Evolutionary conservation across 768 basidiomycete genomes (phyloP), one percentile per base, ranked within the genome.

Genomic region (Cystofilobasidium ferigula): DNA sequence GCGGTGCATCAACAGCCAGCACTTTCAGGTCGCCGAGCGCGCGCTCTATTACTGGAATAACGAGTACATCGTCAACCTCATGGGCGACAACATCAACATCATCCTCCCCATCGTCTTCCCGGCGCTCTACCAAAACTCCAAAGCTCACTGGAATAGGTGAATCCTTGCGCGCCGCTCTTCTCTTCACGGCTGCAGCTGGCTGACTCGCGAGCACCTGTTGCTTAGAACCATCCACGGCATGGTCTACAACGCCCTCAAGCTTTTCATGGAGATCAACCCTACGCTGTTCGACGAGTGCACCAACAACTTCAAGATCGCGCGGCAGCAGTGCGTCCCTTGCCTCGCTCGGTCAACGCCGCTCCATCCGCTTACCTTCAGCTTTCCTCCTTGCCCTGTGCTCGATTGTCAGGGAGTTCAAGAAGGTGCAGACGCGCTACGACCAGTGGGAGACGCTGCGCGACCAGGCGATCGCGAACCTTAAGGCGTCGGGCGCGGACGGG

Each of bases 251-350:
- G 95, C 95, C 2, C 79, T 99, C 75, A 98, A 94, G 76, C 76
- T 98, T 65, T 94, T 97, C 79, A 98, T 98, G 93, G 95, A 99
- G 77, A 90, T 98, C 75, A 98, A 97, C 74, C 88, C 92, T 0
- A 89, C 94, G 73, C 78, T 97, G 28, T 99, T 99, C 71, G 93
- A 97, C 71, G 88, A 88, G 70, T 84, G 87, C 61, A 85, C 97
- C 81, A 87, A 87, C 54, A 88, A 91, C 69, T 98, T 94, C 77
- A 94, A 88, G 77, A 86, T 88, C 73, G 83, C 84, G 63, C 87
- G 86, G 77, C 80, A 86, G 54, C 84, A 86, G 93, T 95, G 71
- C 64, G 91, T 83, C 18, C 43, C 28, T 20, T 18, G 51, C 60
- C 16, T 47, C 57, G 20, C 30, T 42, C 26, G 34, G 16, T n/a